Conservation (phyloP, 225 moss, liverwort and hornwort genomes). For the Physcomitrellopsis africana region DNA sequence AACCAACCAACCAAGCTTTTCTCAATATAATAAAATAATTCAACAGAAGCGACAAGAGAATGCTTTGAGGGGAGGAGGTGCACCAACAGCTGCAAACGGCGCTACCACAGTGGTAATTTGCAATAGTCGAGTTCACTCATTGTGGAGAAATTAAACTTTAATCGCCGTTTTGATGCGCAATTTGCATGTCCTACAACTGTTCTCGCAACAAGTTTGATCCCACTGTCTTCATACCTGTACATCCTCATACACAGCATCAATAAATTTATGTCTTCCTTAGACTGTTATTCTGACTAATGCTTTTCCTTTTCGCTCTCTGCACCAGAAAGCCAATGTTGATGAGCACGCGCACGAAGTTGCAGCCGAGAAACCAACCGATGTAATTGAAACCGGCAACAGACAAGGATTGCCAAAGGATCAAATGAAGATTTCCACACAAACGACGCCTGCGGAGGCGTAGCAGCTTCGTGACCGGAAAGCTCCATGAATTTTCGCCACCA, state of each 20-base stretch:
- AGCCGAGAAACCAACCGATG: not conserved
- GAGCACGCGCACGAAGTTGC: conserved; percentile 19
- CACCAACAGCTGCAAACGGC: conserved; percentile 35
- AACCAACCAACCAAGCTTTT: conserved; percentile 63
- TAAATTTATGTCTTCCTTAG: too few relatives aligned
- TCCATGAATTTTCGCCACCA: conserved; percentile 20
- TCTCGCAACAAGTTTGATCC: too few relatives aligned
- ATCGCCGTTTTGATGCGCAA: not conserved
- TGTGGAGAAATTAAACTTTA: conserved; percentile 10
- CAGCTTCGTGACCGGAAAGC: conserved; percentile 23
- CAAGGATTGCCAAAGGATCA: conserved; percentile 37
- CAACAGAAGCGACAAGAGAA: conserved; percentile 42
- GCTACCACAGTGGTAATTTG: conserved; percentile 37
- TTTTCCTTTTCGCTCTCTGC: too few relatives aligned
- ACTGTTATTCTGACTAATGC: too few relatives aligned
- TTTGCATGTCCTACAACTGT: not conserved
- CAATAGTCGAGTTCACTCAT: conserved; percentile 6
- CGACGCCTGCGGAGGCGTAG: conserved; percentile 23
- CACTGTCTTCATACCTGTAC: too few relatives aligned
- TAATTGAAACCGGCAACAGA: conserved; percentile 46
- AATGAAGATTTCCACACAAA: conserved; percentile 21
- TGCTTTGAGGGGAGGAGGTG: conserved; percentile 34
- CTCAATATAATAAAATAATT: conserved; percentile 39
- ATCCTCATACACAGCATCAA: too few relatives aligned
- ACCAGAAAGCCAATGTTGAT: conserved; percentile 38